Evolutionary conservation across 73 alveolate genomes (phyloP).

Genomic region (Paraurostyla sp.): DNA sequence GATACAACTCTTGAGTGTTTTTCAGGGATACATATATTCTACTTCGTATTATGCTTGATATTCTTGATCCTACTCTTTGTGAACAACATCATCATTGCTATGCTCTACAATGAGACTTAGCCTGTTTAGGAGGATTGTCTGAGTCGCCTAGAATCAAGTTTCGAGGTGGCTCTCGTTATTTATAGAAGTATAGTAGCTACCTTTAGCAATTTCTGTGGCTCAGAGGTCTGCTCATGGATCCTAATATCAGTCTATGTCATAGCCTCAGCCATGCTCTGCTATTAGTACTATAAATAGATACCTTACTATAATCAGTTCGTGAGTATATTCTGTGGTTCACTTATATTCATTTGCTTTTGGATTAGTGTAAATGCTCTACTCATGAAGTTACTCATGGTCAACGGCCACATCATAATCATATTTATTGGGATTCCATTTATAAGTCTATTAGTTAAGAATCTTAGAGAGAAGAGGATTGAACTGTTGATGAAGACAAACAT

Average conservation of each 20-base stretch:
- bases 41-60: conserved; percentile 38
- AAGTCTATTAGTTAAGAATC: conserved; percentile 20
- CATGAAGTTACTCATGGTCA: conserved; percentile 39
- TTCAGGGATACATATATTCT: conserved; percentile 31
- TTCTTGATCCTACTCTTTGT: conserved; percentile 23
- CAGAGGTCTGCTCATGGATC: conserved; percentile 53
- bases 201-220: conserved; percentile 46
- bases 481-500: conserved; percentile 27
- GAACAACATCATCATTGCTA: conserved; percentile 19
- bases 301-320: conserved; percentile 58
- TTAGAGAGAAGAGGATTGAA: conserved; percentile 59
- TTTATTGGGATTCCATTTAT: conserved; percentile 61
- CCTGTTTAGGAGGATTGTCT: conserved; percentile 64
- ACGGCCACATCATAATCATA: conserved; percentile 63
- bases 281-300: conserved; percentile 30
- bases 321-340: conserved; percentile 48
- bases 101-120: conserved; percentile 64
- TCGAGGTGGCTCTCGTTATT: conserved; percentile 52
- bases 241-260: conserved; percentile 31
- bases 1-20: conserved; percentile 46
- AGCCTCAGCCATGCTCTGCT: conserved; percentile 23
- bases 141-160: conserved; percentile 39
- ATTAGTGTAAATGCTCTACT: conserved; percentile 56
- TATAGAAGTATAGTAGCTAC: conserved; percentile 34
- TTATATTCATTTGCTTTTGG: conserved; percentile 40